These are phyloP conservation scores for Cetradonia linearis DNA, from an alignment of 495 filamentous ascomycete species.

Conservation along the genomic window DNA sequence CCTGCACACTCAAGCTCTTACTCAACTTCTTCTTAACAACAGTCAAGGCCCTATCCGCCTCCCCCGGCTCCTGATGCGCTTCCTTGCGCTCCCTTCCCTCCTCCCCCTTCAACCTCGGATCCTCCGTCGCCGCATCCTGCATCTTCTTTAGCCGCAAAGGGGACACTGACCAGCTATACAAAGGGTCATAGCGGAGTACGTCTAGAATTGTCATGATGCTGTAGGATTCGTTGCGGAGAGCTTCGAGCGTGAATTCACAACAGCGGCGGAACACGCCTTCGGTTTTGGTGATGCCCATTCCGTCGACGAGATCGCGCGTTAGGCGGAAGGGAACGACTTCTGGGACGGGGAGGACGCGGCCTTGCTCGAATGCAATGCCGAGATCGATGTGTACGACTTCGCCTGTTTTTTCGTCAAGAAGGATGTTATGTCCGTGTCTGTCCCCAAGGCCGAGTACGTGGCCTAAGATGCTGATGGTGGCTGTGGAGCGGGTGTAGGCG, in stretches of 20 bases:
- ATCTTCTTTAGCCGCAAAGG: slow-evolving; percentile 71
- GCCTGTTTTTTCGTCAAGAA: slow-evolving; percentile 79
- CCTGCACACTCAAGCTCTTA: slow-evolving; percentile 84
- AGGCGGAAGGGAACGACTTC: slow-evolving; percentile 92
- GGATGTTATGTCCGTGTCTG: slow-evolving; percentile 91
- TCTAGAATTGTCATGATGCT: slow-evolving; percentile 96
- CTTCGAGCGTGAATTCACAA: slow-evolving; percentile 94
- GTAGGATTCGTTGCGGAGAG: slow-evolving; percentile 81
- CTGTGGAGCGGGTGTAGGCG: slow-evolving; percentile 84
- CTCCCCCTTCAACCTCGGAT: slow-evolving; percentile 28
- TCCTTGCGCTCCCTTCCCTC: slow-evolving; percentile 35
- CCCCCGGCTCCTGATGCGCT: slow-evolving; percentile 62
- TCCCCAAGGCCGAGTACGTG: slow-evolving; percentile 93
- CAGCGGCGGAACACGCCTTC: slow-evolving; percentile 94
- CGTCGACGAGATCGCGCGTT: slow-evolving; percentile 92
- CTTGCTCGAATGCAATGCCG: slow-evolving; percentile 89
- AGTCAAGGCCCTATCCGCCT: slow-evolving; percentile 82
- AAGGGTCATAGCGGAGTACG: slow-evolving; percentile 87
- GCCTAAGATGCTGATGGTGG: slow-evolving; percentile 89
- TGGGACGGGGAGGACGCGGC: slow-evolving; percentile 84
- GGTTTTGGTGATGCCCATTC: slow-evolving; percentile 90
- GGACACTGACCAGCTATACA: slow-evolving; percentile 94
- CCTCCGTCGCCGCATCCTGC: slow-evolving; percentile 52
- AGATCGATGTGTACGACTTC: slow-evolving; percentile 97
- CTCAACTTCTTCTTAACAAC: slow-evolving; percentile 91